Evolutionary conservation across 345 rosid species (phyloP), one percentile per base, ranked within the genome.

Genomic region (Boechera retrofracta): DNA sequence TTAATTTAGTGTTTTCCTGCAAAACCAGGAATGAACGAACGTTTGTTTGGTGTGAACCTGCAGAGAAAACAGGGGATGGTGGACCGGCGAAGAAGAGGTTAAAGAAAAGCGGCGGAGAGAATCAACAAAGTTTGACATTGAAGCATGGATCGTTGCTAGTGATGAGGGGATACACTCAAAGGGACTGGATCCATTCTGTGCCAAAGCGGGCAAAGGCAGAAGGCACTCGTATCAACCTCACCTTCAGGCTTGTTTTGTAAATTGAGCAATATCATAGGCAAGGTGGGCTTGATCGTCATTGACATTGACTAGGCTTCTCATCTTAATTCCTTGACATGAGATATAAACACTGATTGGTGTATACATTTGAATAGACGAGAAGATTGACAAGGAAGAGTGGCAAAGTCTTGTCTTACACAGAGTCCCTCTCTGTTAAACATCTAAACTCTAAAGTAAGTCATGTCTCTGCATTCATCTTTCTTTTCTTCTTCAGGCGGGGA

Each of bases 181-280:
- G 92, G 69, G 97, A 94, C 38, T 94, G 98, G 98, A 72, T 86
- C 5, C 98, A 94, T 80, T 91, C 96, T 0, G 91, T 94, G 73
- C 98, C 96, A 15, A 90, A 51, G 85, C 88, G 96, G 28, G 87
- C 85, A 21, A 91, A 85, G 78, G 86, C 55, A 51, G 55, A 84
- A 12, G 82, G 92, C 0, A 82, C 83, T 51, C 86, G 91, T 67
- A 88, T 93, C 52, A 93, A 91, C 79, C 94, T 91, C 51, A 93
- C 98, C 52, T 93, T 91, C 80, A 86, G 97, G 74, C 80, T 60
- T 49, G 85, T 63, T 42, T 63, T 42, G 53, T 28, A 63, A 28
- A 12, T 1, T 0, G 1, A 12, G 21, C 45, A 26, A 28, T 6
- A 16, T 42, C 67, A 24, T 6, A 62, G 3, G 6, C 33, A 48